Evolutionary conservation across 768 basidiomycete species (phyloP), one percentile per base, ranked within the genome.

Genomic region (Podaxis pistillaris): DNA sequence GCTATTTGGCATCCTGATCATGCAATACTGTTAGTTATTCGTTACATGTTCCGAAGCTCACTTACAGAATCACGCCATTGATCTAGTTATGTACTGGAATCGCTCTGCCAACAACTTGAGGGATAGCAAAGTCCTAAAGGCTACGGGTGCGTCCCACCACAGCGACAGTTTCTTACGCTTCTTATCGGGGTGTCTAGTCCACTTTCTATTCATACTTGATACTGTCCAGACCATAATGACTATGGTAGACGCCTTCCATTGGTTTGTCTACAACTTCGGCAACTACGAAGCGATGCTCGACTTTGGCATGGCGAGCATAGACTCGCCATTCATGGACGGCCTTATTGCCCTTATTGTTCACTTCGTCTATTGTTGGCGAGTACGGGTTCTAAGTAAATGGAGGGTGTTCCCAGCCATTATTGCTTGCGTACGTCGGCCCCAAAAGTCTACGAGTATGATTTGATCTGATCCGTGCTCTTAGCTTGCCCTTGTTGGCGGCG

Each of bases 171-270:
- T 17, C 19, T 24, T 26, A n/a, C 4, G 7, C 9, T 38, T 38
- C 37, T 41, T 2, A 56, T 8, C 38, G 17, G 19, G 28, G 12
- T 22, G 33, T 12, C 22, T n/a, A 37, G 60, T 62, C 22, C 60
- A 62, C n/a, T n/a, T 62, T n/a, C 60, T 62, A 13, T 62, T 62
- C 30, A 7, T 49, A 33, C 19, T 62, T 22, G 60, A 62, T 19
- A 47, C 53, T n/a, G 30, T 22, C n/a, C 60, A 62, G 36, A 47
- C 60, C 11, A 38, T 62, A 9, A 56, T 62, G 60, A 55, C 46
- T 15, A 62, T 62, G 60, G 52, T 22, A 19, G 60, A 62, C 36
- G 53, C 54, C 15, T 62, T 55, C 33, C 19, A 33, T 30, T 62
- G 60, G 60, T 62, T 62, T 49, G 53, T 62, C 11, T 28, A 26